These are phyloP conservation scores for Purshia tridentata DNA, from an alignment of 306 rosid genomes.

Conservation along the genomic window DNA sequence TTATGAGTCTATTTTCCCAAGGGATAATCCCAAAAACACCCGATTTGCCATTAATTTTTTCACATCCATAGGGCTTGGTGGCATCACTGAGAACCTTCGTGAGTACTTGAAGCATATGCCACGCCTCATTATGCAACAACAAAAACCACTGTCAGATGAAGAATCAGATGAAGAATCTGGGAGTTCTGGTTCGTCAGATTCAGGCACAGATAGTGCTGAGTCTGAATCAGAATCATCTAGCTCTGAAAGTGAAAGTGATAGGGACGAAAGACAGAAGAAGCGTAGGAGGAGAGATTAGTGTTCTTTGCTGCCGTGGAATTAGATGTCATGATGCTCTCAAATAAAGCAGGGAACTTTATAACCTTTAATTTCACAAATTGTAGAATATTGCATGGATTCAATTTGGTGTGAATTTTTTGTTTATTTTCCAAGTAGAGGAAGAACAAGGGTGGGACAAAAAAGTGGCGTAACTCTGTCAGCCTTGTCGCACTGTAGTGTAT, in stretches of 20 bases:
- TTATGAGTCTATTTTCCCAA: constrained; percentile 72
- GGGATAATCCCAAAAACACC: constrained; percentile 87
- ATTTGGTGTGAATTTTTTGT: background rate
- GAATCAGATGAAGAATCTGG: constrained; percentile 41
- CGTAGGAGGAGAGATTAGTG: constrained; percentile 49
- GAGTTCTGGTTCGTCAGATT: constrained; percentile 54
- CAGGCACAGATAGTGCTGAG: constrained; percentile 44
- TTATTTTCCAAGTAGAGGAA: background rate
- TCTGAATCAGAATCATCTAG: constrained; percentile 49
- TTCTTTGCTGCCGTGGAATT: background rate
- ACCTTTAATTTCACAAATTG: constrained; percentile 1
- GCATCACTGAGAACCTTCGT: constrained; percentile 84
- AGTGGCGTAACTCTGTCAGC: background rate
- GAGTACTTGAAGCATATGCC: constrained; percentile 93
- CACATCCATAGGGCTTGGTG: constrained; percentile 95
- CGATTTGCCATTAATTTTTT: constrained; percentile 88
- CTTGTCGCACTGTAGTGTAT: background rate
- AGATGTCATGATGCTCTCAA: background rate
- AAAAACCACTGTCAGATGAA: constrained; percentile 42
- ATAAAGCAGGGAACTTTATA: background rate
- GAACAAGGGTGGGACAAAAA: background rate
- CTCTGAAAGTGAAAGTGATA: constrained; percentile 47
- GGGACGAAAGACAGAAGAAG: constrained; percentile 43
- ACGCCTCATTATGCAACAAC: constrained; percentile 87
- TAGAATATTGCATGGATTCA: background rate